phyloP scores from a whole-genome alignment of 2,329 filamentous ascomycete genomes.

The Pyricularia sp. region DNA sequence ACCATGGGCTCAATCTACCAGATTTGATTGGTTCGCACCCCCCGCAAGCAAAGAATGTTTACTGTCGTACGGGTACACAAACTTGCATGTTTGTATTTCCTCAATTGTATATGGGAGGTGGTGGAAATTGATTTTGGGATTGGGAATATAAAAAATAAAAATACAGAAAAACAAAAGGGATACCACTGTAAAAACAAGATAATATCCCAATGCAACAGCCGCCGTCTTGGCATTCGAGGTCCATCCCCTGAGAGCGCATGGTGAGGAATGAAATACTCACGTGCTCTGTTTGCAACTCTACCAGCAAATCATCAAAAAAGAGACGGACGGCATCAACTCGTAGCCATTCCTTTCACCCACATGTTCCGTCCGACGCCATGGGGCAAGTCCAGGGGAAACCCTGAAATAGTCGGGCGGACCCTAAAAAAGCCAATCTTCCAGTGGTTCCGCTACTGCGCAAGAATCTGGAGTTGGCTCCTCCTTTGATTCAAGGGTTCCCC shows the following conservation, averaged over 20 bases:
- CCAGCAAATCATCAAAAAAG: not conserved
- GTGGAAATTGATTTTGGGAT: too few relatives aligned
- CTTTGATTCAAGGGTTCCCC: not conserved
- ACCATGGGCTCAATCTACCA: not conserved
- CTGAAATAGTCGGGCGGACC: not conserved
- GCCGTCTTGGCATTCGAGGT: not conserved
- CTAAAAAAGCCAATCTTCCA: not conserved
- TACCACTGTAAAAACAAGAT: not conserved
- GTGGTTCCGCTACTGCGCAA: not conserved
- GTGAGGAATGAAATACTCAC: not conserved
- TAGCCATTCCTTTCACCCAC: constrained; percentile 12
- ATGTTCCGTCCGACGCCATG: constrained; percentile 2
- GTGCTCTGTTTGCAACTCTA: not conserved
- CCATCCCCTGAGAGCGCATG: not conserved
- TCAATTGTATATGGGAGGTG: too few relatives aligned
- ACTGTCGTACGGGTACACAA: not conserved
- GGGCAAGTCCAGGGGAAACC: not conserved
- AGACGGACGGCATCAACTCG: not conserved
- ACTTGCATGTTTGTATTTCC: not conserved
- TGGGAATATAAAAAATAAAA: too few relatives aligned
- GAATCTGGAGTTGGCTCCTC: not conserved
- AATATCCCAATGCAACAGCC: not conserved
- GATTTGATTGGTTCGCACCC: not conserved
- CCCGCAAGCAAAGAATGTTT: not conserved
- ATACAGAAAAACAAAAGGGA: too few relatives aligned